phyloP scores from a whole-genome alignment of 805 yeast species.

The Ogataea dorogensis region DNA sequence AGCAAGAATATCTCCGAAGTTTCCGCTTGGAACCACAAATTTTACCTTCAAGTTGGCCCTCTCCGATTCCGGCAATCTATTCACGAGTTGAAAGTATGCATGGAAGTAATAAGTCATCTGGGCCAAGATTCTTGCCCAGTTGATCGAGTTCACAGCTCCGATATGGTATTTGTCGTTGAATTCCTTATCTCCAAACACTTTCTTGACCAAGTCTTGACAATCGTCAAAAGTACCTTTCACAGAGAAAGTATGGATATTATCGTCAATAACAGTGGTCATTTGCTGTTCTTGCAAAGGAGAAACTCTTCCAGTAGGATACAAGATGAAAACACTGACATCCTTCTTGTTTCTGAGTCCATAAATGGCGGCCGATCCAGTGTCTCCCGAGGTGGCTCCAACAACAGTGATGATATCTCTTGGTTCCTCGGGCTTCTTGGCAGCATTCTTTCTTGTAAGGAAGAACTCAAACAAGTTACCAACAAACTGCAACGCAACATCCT shows the following conservation, averaged over 20 bases:
- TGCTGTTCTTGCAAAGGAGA: constrained; percentile 98
- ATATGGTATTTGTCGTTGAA: constrained; percentile 89
- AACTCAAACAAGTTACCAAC: constrained; percentile 96
- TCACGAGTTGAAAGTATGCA: constrained; percentile 74
- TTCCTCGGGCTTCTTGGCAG: constrained; percentile 41
- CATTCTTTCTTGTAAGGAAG: constrained; percentile 76
- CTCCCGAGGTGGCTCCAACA: constrained; percentile 99
- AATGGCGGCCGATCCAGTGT: constrained; percentile 98
- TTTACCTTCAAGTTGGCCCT: constrained; percentile 50
- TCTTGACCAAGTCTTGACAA: constrained; percentile 95
- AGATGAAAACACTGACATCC: constrained; percentile 94
- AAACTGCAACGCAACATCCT: constrained; percentile 97
- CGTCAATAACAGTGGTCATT: constrained; percentile 94
- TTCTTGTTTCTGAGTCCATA: constrained; percentile 96
- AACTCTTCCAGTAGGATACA: constrained; percentile 96
- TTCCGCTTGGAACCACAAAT: constrained; percentile 95
- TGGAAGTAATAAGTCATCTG: constrained; percentile 96
- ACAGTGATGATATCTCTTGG: constrained; percentile 84
- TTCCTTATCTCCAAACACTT: constrained; percentile 82
- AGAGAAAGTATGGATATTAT: constrained; percentile 90
- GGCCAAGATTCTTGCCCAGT: constrained; percentile 98
- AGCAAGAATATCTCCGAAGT: constrained; percentile 97
- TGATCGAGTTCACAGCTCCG: constrained; percentile 97
- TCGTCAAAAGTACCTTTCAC: constrained; percentile 97
- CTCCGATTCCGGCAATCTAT: constrained; percentile 32